Evolutionary conservation across 2,329 filamentous ascomycete species (phyloP), one percentile per base, ranked within the genome.

Genomic region (Acarospora socialis): DNA sequence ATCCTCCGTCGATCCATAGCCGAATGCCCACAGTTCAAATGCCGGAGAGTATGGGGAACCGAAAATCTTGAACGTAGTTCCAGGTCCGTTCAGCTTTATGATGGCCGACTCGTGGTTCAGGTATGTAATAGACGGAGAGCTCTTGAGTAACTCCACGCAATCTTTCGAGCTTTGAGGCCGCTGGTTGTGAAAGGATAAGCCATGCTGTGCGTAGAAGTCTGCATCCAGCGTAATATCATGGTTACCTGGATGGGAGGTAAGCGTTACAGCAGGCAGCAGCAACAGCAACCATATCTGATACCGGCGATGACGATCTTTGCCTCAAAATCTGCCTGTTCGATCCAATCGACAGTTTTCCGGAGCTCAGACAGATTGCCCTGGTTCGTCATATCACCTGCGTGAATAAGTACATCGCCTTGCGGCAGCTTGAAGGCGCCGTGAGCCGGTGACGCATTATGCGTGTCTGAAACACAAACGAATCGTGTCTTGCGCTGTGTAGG

Each of bases 401-500:
- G 69, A 25, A 73, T 67, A 22, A 74, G 52, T 9, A 73, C 56
- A 46, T 73, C 69, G 28, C 69, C 69, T 8, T 55, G 51, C 4
- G 69, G 68, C 8, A 72, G 52, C 37, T 60, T 65, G 42, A 59
- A 64, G n/a, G 51, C 55, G 28, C 55, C 60, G 38, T 61, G 52
- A 8, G 49, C 49, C 9, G 67, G 66, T 4, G 58, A 57, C 34
- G 64, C 60, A 35, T 61, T 64, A 45, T 73, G 66, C 12, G 68
- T 73, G 47, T 73, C 69, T 3, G 68, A 72, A 34, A 73, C 57
- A 49, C 68, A 71, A 18, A 73, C 65, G 26, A 73, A 60, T 37
- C 68, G 61, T 27, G 66, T 64, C 38, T 54, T 63, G 36, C 43
- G 51, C 27, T 21, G 13, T 17, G 22, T 14, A 19, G 20, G 22